Conservation (phyloP, 2,329 filamentous ascomycete species). For the Fusarium cyanostomum region DNA sequence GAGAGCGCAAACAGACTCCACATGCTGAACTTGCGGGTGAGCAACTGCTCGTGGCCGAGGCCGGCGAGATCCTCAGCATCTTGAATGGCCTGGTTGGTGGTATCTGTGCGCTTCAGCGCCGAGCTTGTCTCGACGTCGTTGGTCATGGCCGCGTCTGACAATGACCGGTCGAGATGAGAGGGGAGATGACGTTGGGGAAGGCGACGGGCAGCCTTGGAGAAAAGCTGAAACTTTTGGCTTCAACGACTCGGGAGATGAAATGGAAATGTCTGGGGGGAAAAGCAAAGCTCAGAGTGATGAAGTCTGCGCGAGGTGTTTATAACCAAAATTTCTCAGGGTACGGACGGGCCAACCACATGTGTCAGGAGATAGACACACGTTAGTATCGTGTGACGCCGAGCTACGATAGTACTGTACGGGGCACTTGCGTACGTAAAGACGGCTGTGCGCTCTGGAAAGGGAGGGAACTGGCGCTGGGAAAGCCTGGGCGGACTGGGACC, state of each 20-base stretch:
- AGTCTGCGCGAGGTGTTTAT: slow-evolving; percentile 26
- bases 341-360: slow-evolving; percentile 19
- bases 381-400: slow-evolving; percentile 22
- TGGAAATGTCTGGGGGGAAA: neutral
- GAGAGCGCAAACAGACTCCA: slow-evolving; percentile 67
- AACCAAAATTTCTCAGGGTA: slow-evolving; percentile 17
- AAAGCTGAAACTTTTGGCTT: neutral
- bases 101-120: slow-evolving; percentile 36
- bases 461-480: slow-evolving; percentile 5
- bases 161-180: slow-evolving; percentile 31
- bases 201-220: slow-evolving; percentile 35
- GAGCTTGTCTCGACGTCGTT: slow-evolving; percentile 39
- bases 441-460: neutral
- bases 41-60: slow-evolving; percentile 52
- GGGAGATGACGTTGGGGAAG: slow-evolving; percentile 22
- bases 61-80: slow-evolving; percentile 54
- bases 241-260: neutral
- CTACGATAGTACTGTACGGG: slow-evolving; percentile 22
- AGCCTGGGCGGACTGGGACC: slow-evolving; percentile 5
- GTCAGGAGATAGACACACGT: slow-evolving; percentile 4
- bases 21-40: slow-evolving; percentile 59
- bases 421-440: slow-evolving; percentile 9
- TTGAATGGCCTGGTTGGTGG: slow-evolving; percentile 42
- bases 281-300: neutral
- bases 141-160: slow-evolving; percentile 39